phyloP scores from a whole-genome alignment of 106 monocot species.

The Dendrobium nobile region DNA sequence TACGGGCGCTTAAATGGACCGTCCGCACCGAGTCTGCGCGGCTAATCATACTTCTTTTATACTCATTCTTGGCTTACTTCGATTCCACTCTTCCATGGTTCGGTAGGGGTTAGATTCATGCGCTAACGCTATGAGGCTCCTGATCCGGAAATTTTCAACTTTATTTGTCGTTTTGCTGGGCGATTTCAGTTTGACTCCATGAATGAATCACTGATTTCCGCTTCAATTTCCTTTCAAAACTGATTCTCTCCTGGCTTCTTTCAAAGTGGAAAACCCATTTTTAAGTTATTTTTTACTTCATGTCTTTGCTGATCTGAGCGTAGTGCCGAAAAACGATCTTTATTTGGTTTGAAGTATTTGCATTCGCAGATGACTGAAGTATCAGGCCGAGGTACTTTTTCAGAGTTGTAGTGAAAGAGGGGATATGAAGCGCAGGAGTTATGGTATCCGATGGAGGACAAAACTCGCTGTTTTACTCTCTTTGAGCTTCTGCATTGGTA shows the following conservation, averaged over 20 bases:
- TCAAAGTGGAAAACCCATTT: background rate
- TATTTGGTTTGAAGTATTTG: background rate
- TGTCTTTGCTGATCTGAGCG: background rate
- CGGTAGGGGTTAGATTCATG: background rate
- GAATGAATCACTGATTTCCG: background rate
- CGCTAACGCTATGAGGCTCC: background rate
- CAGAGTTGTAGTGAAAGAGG: conserved; percentile 5
- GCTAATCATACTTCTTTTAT: background rate
- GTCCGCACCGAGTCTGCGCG: no score
- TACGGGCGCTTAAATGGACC: no score
- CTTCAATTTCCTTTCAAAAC: background rate
- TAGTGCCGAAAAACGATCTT: background rate
- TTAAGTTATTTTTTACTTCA: background rate
- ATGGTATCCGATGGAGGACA: conserved; percentile 17
- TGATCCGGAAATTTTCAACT: background rate
- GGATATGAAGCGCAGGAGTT: conserved; percentile 59
- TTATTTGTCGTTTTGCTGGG: background rate
- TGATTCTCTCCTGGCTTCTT: background rate
- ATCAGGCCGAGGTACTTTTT: background rate
- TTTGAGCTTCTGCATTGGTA: conserved; percentile 35
- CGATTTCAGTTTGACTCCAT: background rate
- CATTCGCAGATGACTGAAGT: background rate
- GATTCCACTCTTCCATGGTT: background rate
- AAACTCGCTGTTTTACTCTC: conserved; percentile 30
- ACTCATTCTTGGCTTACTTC: background rate